These are phyloP conservation scores for Carex scoparia DNA, from an alignment of 176 grass and related monocot genomes.

Conservation along the genomic window DNA sequence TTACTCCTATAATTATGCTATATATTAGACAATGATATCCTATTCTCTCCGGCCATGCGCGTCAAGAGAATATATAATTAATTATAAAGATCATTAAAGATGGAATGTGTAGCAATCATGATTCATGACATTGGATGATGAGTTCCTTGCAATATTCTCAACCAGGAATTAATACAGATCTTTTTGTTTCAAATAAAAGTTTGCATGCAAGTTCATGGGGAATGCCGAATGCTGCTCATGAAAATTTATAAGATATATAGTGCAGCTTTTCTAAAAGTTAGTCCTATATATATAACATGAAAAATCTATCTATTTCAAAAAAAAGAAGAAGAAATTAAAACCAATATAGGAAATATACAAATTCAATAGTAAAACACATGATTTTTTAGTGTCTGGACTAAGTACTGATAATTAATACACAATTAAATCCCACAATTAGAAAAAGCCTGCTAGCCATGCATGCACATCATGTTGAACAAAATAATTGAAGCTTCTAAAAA, in stretches of 20 bases:
- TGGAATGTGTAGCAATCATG: constrained; percentile 13
- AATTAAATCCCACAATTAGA: neutral
- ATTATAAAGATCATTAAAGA: neutral
- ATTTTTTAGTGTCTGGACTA: neutral
- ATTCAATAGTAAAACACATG: neutral
- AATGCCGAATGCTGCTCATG: neutral
- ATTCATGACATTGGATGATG: neutral
- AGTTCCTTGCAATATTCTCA: constrained; percentile 21
- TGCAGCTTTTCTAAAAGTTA: neutral
- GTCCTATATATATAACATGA: neutral
- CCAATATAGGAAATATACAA: neutral
- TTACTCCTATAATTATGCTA: constrained; percentile 13
- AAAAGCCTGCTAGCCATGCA: constrained; percentile 5
- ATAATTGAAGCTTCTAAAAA: neutral
- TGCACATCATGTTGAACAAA: constrained; percentile 21
- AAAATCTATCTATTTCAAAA: neutral
- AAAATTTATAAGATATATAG: constrained; percentile 2
- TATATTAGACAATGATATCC: constrained; percentile 16
- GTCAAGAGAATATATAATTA: constrained; percentile 6
- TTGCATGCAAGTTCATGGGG: constrained; percentile 1
- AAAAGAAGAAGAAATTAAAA: neutral
- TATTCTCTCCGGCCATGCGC: neutral
- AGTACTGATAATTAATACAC: neutral
- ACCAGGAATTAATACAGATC: neutral
- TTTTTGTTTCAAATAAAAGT: neutral